Conservation (phyloP, 2,329 filamentous ascomycete genomes). For the Colletotrichum sp. region DNA sequence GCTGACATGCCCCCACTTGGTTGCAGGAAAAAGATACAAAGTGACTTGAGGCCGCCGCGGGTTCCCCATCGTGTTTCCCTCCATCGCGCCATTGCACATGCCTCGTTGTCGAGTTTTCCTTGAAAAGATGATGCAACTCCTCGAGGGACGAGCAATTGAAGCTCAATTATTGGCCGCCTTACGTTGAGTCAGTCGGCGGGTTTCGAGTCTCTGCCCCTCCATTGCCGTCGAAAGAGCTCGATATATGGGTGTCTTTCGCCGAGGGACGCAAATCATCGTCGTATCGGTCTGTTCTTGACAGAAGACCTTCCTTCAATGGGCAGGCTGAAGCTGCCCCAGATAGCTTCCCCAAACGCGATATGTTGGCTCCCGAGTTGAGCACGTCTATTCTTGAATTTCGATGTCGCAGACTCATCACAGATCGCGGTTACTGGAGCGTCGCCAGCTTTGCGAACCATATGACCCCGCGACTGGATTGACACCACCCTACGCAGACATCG, state of each 20-base stretch:
- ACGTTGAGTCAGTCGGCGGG: background rate
- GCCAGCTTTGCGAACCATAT: fast-evolving
- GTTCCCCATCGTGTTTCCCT: background rate
- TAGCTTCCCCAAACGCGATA: background rate
- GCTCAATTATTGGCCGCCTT: background rate
- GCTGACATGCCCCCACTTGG: background rate
- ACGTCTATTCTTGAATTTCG: fast-evolving
- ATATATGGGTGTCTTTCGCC: background rate
- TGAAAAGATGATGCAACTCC: background rate
- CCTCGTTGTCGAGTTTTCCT: background rate
- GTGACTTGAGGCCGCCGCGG: constrained; percentile 19
- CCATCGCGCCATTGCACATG: background rate
- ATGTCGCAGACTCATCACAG: background rate
- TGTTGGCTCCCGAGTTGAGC: background rate
- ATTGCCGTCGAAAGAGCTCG: background rate
- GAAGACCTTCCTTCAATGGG: background rate
- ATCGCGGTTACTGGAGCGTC: background rate
- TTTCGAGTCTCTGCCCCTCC: background rate
- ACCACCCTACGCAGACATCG: background rate
- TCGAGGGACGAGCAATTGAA: background rate
- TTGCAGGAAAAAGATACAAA: background rate
- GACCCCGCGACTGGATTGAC: background rate
- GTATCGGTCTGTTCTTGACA: background rate
- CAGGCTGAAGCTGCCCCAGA: background rate
- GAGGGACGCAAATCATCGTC: background rate